Evolutionary conservation across 1,284 basidiomycete genomes (phyloP), one percentile per base, ranked within the genome.

Genomic region (Calocybe gambosa): DNA sequence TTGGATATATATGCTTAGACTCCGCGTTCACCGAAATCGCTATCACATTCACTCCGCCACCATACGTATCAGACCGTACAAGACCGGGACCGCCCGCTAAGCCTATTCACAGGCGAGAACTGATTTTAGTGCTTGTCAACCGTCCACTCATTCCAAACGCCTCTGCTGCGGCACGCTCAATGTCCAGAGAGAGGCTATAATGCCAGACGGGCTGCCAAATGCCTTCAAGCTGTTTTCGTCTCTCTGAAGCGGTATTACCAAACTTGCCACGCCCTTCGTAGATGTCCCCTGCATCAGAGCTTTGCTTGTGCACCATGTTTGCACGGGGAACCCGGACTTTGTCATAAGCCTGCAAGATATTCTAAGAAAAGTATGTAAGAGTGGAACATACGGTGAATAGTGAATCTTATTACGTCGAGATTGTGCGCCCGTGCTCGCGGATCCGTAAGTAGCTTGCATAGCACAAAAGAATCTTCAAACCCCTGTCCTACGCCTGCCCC

Each of bases 401-500:
- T 36, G 21, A 36, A 53, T 67, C 5, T 9, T 19, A 19, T 58
- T 52, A 80, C 80, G 52, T 70, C 61, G 12, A 83, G 53, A 52
- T 75, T 78, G n/a, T 56, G 52, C 10, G 56, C 46, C 16, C 62
- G 68, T 4, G 74, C 71, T 46, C 64, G 58, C 1, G 74, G 68
- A 51, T 76, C 71, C 1, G 61, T 55, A 2, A 85, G 69, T 7
- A 84, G 62, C 19, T 65, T 60, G 36, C 69, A 69, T 10, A 84
- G 62, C 8, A 76, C 59, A 35, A 72, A 72, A 0, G 74, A 74
- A 52, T 83, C 80, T 55, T 84, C 81, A 37, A 82, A 68, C 0
- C 77, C 80, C 61, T 82, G 80, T 0, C 79, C 77, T 10, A 77
- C 78, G 10, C 80, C 80, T 0, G 78, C 72, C 1, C 80, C 79